Percentiles rank a stretch among this genome's conserved stretches.
Evolutionary conservation across 768 basidiomycete species (phyloP).

Genomic region (Hericium rajendrae): DNA sequence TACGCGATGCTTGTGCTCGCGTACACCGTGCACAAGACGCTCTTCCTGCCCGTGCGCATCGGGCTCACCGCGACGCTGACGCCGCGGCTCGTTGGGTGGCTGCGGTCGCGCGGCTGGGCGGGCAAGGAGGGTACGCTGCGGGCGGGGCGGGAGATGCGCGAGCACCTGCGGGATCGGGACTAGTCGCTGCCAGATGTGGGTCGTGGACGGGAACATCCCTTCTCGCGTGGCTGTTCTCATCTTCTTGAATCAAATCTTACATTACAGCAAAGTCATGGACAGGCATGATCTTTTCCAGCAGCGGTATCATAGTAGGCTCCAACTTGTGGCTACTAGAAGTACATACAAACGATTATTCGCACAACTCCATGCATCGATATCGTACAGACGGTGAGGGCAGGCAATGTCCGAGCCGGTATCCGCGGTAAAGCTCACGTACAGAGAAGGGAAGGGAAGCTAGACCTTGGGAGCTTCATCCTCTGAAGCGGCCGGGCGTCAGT

Average conservation of each 20-base stretch:
- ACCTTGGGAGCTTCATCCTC: constrained; percentile 6
- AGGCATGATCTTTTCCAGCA: no score
- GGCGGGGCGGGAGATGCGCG: constrained; percentile 40
- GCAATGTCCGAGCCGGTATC: no score
- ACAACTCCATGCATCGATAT: no score
- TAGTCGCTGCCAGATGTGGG: constrained; percentile 4
- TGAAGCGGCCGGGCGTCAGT: background rate
- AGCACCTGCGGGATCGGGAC: constrained; percentile 23
- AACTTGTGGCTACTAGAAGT: no score
- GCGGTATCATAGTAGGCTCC: no score
- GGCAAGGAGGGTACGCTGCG: constrained; percentile 60
- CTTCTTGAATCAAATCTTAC: no score
- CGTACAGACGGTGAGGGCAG: no score
- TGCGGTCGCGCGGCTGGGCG: constrained; percentile 75
- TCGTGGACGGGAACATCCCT: background rate
- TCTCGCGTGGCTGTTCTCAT: background rate
- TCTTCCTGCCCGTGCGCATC: constrained; percentile 81
- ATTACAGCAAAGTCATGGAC: no score
- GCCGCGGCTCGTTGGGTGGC: constrained; percentile 78
- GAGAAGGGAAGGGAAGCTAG: no score
- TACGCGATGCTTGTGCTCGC: constrained; percentile 92
- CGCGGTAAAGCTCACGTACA: no score
- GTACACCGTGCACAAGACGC: constrained; percentile 92
- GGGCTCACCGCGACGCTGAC: constrained; percentile 84
- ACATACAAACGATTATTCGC: no score